Conservation (phyloP, 2,329 filamentous ascomycete species). For the Neonectria neomacrospora region DNA sequence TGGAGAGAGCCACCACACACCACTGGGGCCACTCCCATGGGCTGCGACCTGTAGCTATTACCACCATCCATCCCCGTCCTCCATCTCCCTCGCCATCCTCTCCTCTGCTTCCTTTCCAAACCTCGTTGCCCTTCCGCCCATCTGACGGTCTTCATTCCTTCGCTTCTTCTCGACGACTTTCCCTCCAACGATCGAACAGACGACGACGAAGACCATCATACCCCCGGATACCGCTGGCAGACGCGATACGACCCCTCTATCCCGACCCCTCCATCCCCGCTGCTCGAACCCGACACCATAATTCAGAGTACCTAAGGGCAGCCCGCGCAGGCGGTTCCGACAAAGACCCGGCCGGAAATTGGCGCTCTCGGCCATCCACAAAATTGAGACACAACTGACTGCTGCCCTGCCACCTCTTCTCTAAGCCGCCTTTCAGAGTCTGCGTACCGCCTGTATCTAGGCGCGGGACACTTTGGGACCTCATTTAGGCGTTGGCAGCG, state of each 20-base stretch:
- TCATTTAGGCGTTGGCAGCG: neutral
- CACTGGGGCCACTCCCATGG: slow-evolving; percentile 11
- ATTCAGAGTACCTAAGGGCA: too few relatives aligned
- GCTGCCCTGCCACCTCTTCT: slow-evolving; percentile 5
- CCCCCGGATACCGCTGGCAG: slow-evolving; percentile 8
- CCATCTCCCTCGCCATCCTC: neutral
- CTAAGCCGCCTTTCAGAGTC: neutral
- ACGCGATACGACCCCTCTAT: slow-evolving; percentile 25
- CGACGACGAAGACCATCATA: neutral
- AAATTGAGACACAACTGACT: slow-evolving; percentile 10
- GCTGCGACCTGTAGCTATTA: slow-evolving; percentile 10
- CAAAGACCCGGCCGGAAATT: slow-evolving; percentile 17
- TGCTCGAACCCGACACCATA: slow-evolving; percentile 6
- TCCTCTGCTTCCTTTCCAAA: neutral
- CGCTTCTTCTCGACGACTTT: slow-evolving; percentile 5
- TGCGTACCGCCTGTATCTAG: neutral
- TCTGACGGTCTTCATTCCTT: neutral
- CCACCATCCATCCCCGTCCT: slow-evolving; percentile 6
- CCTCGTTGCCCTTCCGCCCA: neutral
- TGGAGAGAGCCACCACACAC: neutral
- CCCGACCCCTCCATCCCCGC: slow-evolving; percentile 17
- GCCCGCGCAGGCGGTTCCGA: slow-evolving; percentile 11
- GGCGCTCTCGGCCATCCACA: slow-evolving; percentile 6
- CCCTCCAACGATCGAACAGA: neutral
- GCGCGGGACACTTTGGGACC: slow-evolving; percentile 1